Conservation (phyloP, 257 asterid genomes). For the Forsythia suspensa region DNA sequence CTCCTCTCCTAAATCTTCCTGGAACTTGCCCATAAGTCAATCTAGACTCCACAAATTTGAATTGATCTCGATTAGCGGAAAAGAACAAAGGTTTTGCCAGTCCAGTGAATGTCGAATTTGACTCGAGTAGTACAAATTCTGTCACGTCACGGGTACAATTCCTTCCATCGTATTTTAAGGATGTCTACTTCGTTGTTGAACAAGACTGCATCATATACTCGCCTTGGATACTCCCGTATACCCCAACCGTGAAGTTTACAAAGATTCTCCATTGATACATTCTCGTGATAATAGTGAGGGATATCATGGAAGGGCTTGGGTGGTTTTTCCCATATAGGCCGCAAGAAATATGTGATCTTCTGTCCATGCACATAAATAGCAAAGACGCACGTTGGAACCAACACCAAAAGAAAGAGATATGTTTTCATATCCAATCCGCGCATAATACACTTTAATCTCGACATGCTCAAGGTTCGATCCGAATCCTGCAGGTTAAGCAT, state of each 20-base stretch:
- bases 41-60: constrained; percentile 63
- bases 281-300: constrained; percentile 78
- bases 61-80: constrained; percentile 46
- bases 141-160: constrained; percentile 69
- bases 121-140: constrained; percentile 74
- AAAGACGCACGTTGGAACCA: constrained; percentile 56
- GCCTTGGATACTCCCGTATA: constrained; percentile 75
- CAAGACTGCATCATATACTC: constrained; percentile 78
- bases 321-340: constrained; percentile 82
- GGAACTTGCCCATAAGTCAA: constrained; percentile 79
- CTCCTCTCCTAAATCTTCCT: constrained; percentile 69
- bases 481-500: constrained; percentile 45
- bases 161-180: constrained; percentile 78
- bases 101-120: constrained; percentile 85
- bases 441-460: constrained; percentile 62
- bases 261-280: constrained; percentile 72
- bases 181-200: constrained; percentile 81
- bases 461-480: constrained; percentile 46
- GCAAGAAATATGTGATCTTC: constrained; percentile 72
- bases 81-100: constrained; percentile 64
- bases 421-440: constrained; percentile 65
- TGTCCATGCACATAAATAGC: constrained; percentile 69
- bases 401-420: constrained; percentile 50
- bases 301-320: constrained; percentile 78
- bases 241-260: constrained; percentile 89